Conservation (phyloP, 169 alveolate species). For the Babesia bovis region DNA sequence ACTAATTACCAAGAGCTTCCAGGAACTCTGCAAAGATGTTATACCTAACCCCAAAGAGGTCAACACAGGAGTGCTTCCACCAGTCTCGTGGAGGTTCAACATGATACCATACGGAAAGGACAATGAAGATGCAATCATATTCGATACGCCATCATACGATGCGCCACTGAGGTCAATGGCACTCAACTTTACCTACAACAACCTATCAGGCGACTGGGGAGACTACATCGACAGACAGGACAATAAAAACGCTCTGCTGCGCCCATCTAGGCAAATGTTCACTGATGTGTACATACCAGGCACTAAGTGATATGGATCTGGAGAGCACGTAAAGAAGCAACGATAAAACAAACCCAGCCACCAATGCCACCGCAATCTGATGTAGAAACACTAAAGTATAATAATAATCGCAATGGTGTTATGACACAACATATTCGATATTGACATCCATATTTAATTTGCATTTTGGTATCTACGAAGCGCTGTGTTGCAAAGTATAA, state of each 20-base stretch:
- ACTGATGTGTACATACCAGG: slow-evolving; percentile 82
- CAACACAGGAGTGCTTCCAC: slow-evolving; percentile 68
- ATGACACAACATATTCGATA: too few relatives aligned
- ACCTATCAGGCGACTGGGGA: slow-evolving; percentile 88
- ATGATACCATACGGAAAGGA: slow-evolving; percentile 85
- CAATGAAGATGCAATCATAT: slow-evolving; percentile 76
- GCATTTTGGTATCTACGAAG: too few relatives aligned
- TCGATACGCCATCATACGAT: slow-evolving; percentile 80
- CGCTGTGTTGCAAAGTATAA: too few relatives aligned
- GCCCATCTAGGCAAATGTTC: slow-evolving; percentile 84
- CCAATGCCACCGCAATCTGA: too few relatives aligned
- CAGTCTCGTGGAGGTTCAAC: slow-evolving; percentile 70
- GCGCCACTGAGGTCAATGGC: slow-evolving; percentile 85
- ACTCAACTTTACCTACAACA: slow-evolving; percentile 82
- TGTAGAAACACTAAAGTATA: too few relatives aligned
- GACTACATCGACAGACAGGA: slow-evolving; percentile 85
- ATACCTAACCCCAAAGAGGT: slow-evolving; percentile 54
- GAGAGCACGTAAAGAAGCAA: too few relatives aligned
- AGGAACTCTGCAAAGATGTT: slow-evolving; percentile 67
- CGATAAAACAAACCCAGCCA: too few relatives aligned
- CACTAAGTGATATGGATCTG: slow-evolving; percentile 68
- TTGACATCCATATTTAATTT: too few relatives aligned
- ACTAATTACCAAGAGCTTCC: slow-evolving; percentile 66
- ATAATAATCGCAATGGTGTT: too few relatives aligned
- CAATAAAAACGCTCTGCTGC: slow-evolving; percentile 80